Base-by-base conservation (phyloP, 169 alveolate species). In the Plasmodium coatneyi region DNA sequence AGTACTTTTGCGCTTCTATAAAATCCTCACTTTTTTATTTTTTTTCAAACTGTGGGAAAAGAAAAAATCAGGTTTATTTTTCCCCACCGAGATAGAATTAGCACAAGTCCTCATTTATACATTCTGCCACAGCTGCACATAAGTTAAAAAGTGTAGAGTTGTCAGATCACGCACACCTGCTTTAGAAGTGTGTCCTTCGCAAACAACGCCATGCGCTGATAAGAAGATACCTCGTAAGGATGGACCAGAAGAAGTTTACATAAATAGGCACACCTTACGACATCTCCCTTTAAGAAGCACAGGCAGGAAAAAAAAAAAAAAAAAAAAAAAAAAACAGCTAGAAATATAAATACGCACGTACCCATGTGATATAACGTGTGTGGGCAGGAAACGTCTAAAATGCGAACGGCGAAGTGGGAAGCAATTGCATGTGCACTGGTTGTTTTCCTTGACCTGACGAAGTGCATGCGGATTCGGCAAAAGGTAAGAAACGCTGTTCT, bases 401-500 rank as follows among this genome's bases (percentile, higher is more conserved):
- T 81, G 89, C 54, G 54, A 12, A 30, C 25, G 41, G 39, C 14
- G 28, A 28, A 12, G 14, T 81, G 79, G 78, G 25, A 30, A 16
- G 70, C 19, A 25, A 30, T 81, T 28, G 78, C 60, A 1, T 81
- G 71, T 39, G 76, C 79, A 25, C 16, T 81, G 78, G 32, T 81
- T n/a, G 46, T 54, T 16, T 49, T 52, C 7, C 70, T 28, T 22
- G 60, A 34, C 19, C 60, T 81, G 60, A 81, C 25, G 52, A 81
- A 9, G 36, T 81, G 89, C 78, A 81, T 81, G 71, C 60, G 70
- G 22, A 6, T 39, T 41, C 16, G 66, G 78, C 60, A 56, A 14
- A 81, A 30, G 5, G 19, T 70, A 43, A 49, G 56, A 52, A 41
- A 54, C 39, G 41, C 4, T 30, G 52, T 41, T 19, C 56, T 81